Percentiles rank a stretch among this genome's conserved stretches.
Conservation (phyloP, 768 basidiomycete species). For the Tulasnella sp. region DNA sequence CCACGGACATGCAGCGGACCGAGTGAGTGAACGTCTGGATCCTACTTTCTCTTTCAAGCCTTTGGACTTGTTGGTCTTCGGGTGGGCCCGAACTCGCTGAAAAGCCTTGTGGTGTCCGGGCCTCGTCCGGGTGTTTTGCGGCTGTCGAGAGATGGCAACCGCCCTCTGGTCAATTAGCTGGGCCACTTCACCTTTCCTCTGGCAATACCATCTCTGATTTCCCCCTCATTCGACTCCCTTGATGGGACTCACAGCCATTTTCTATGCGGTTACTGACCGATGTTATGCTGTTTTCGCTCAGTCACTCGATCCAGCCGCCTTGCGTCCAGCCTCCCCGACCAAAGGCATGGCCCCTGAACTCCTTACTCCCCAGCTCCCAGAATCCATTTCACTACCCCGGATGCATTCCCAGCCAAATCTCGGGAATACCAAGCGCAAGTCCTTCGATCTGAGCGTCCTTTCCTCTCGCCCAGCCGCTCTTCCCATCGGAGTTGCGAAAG, state of each 20-base stretch:
- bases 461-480: neutral
- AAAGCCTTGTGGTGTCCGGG: neutral
- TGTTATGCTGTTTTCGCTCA: neutral
- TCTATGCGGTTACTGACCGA: neutral
- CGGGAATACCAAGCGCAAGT: neutral
- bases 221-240: neutral
- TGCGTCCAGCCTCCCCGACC: neutral
- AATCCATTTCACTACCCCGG: neutral
- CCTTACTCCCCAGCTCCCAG: neutral
- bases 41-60: neutral
- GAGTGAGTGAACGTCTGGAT: neutral
- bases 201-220: too few relatives aligned
- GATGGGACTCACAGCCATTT: neutral
- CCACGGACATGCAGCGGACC: neutral
- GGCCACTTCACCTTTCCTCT: neutral
- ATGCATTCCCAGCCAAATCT: slow-evolving; percentile 8
- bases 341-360: neutral
- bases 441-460: neutral
- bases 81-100: neutral
- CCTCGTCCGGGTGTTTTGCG: neutral
- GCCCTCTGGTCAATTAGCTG: neutral
- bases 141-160: neutral
- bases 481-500: neutral
- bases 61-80: neutral
- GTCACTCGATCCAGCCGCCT: slow-evolving; percentile 4